Percentiles rank a stretch among this genome's conserved stretches.
Conservation (phyloP, 352 stramenopile genomes). For the Phytophthora colocasiae region DNA sequence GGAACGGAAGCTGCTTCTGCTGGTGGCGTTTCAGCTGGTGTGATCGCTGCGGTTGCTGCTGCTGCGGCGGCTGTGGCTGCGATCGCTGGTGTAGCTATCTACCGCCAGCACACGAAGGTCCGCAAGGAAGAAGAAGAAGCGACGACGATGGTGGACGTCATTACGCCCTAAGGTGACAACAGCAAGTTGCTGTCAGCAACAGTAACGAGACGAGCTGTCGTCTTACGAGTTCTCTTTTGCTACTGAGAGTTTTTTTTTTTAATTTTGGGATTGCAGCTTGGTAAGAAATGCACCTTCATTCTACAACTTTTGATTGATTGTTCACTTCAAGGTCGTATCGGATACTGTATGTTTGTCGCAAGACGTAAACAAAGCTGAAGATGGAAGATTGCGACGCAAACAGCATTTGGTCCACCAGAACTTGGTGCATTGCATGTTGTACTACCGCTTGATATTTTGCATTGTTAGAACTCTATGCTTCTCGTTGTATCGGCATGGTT, state of each 20-base stretch:
- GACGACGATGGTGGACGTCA: slow-evolving; percentile 34
- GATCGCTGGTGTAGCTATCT: slow-evolving; percentile 43
- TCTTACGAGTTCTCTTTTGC: slow-evolving; percentile 1
- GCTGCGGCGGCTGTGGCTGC: slow-evolving; percentile 40
- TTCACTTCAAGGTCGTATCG: neutral
- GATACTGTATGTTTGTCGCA: slow-evolving; percentile 6
- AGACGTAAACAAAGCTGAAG: slow-evolving; percentile 14
- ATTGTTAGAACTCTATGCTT: neutral
- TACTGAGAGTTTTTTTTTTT: slow-evolving; percentile 18
- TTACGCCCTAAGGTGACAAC: slow-evolving; percentile 38
- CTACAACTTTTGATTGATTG: slow-evolving; percentile 2
- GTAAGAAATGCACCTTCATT: slow-evolving; percentile 11
- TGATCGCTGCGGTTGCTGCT: slow-evolving; percentile 40
- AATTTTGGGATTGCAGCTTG: slow-evolving; percentile 7
- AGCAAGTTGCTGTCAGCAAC: too few species aligned
- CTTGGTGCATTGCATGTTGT: neutral
- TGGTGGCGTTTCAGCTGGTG: slow-evolving; percentile 29
- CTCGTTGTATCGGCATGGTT: slow-evolving; percentile 1
- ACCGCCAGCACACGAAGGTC: slow-evolving; percentile 40
- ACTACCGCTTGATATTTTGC: neutral
- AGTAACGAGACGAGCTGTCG: neutral
- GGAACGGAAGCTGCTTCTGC: slow-evolving; percentile 25
- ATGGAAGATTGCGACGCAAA: slow-evolving; percentile 3
- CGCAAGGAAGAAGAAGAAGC: slow-evolving; percentile 12
- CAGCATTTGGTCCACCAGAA: slow-evolving; percentile 1